Base-by-base conservation (phyloP, 495 filamentous ascomycete species). In the Tuber magnatum region DNA sequence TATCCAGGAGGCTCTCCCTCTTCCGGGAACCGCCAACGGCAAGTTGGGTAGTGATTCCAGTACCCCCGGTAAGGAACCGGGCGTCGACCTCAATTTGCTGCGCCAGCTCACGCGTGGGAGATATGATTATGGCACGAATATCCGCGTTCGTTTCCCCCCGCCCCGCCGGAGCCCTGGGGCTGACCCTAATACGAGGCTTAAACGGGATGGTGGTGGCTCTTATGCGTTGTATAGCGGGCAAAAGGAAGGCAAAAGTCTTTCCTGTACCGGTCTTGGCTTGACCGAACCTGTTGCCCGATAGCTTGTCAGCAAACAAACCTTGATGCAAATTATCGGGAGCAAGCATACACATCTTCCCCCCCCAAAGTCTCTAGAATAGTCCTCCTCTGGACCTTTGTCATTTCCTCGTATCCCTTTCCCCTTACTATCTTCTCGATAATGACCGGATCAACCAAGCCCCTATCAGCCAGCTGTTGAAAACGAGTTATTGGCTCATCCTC, bases 51-150 rank as follows among this genome's bases (percentile, higher is more conserved):
- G 90, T 83, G 44, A 99, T 83, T 10, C 89, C 88, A 0, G 92
- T 96, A 72, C 87, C 85, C 5, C 56, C 24, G 6, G 88, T 87
- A n/a, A 97, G 81, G 82, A 90, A 94, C 68, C 76, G 84, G 3
- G 95, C 94, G 82, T 99, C 95, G 0, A 84, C 88, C 18, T 91
- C 92, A 78, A 99, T 98, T 85, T 99, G 95, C 83, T 97, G 93
- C 6, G 95, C 95, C 76, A 99, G 87, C 84, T 99, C 95, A 75
- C 95, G 89, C 32, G 95, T 99, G 14, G 95, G 95, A 0, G 96
- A 98, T 76, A 99, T 89, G 81, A 99, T 90, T 68, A 99, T 90
- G 40, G 92, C 91, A 73, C 93, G 90, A 76, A 97, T 93, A 82
- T 97, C 93, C 24, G 77, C 40, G 14, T 70, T 70, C n/a, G 77